phyloP scores from a whole-genome alignment of 2,329 filamentous ascomycete genomes.

The Aureobasidium sp. region DNA sequence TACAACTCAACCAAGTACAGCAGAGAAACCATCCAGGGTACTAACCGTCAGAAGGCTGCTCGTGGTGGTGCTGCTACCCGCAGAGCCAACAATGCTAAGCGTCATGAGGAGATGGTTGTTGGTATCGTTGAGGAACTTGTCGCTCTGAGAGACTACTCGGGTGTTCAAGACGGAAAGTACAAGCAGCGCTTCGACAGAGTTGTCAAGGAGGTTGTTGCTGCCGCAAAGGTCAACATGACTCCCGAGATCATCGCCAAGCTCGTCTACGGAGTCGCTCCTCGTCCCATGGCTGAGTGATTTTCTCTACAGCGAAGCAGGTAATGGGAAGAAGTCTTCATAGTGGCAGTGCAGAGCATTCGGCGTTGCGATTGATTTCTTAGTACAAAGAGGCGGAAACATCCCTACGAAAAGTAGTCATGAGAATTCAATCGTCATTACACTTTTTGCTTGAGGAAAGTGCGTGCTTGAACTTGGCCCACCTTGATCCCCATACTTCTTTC shows the following conservation, averaged over 20 bases:
- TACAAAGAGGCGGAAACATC: not conserved
- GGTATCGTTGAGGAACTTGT: not conserved
- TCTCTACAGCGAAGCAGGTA: too few relatives aligned
- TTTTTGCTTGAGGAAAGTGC: not conserved
- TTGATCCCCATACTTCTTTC: not conserved
- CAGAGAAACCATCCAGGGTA: not conserved
- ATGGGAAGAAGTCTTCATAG: too few relatives aligned
- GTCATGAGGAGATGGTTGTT: not conserved
- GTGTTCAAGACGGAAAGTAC: not conserved
- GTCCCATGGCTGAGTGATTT: not conserved
- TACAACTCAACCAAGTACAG: not conserved
- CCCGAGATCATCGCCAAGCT: not conserved
- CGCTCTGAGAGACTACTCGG: not conserved
- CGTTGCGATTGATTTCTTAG: too few relatives aligned
- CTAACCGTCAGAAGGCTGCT: not conserved
- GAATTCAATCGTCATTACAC: not conserved
- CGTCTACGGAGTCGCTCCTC: not conserved
- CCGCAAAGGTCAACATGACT: not conserved
- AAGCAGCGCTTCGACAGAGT: not conserved
- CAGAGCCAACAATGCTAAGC: not conserved
- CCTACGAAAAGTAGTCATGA: too few relatives aligned
- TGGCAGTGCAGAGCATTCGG: not conserved
- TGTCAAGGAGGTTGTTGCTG: not conserved
- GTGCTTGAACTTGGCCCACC: not conserved
- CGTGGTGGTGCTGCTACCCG: not conserved